phyloP scores from a whole-genome alignment of 1,284 basidiomycete species.

The Spongispora temasekensis region DNA sequence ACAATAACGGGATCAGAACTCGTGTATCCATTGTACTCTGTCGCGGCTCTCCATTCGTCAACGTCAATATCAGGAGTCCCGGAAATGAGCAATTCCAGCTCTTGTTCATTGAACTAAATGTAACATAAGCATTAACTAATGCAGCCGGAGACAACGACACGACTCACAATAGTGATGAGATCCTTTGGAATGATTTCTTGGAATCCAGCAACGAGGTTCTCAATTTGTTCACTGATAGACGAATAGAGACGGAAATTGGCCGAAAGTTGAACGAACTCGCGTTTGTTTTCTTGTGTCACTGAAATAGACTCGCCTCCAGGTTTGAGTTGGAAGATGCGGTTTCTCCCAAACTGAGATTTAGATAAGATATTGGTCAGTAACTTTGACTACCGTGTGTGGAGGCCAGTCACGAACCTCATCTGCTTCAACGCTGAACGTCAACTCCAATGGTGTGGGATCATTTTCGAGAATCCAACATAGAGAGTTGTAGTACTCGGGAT shows the following conservation, averaged over 20 bases:
- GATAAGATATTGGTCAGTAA: constrained; percentile 7
- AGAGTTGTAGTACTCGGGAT: constrained; percentile 95
- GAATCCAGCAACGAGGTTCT: constrained; percentile 89
- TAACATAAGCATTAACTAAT: too few species aligned
- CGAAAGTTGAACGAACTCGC: constrained; percentile 93
- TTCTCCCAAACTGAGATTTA: constrained; percentile 76
- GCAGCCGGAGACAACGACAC: constrained; percentile 1
- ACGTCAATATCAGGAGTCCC: constrained; percentile 99
- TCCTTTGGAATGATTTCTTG: constrained; percentile 95
- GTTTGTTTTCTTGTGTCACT: constrained; percentile 95
- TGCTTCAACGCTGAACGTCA: constrained; percentile 89
- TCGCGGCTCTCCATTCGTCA: constrained; percentile 96
- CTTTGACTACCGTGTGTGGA: neutral
- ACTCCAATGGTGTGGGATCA: constrained; percentile 81
- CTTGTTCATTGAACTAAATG: constrained; percentile 91
- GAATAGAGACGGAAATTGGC: constrained; percentile 91
- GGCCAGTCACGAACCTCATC: constrained; percentile 72
- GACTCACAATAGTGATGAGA: constrained; percentile 72
- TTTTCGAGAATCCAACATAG: constrained; percentile 92
- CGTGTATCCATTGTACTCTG: constrained; percentile 86
- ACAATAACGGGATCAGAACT: constrained; percentile 92
- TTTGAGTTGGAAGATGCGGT: constrained; percentile 85
- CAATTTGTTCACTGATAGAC: constrained; percentile 96
- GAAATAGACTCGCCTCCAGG: constrained; percentile 78
- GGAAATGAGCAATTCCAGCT: constrained; percentile 96